Evolutionary conservation across 2,329 filamentous ascomycete species (phyloP).

Genomic region (Aciculosporium take): DNA sequence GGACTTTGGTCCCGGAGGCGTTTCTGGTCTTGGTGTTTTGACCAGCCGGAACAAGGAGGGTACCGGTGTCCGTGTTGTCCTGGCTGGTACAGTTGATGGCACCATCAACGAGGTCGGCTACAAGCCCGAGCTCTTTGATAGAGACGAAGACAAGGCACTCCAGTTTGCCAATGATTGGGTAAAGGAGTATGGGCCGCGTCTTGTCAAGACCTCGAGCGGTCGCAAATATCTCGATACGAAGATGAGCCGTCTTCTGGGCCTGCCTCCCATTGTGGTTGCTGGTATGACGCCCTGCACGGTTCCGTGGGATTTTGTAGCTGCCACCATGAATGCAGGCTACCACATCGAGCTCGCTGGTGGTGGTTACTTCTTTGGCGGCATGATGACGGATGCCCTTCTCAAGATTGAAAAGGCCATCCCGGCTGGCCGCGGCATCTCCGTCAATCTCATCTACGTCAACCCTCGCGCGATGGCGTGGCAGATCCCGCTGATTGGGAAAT

Average conservation of each 20-base stretch:
- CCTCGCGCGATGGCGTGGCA: constrained; percentile 86
- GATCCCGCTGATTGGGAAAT: constrained; percentile 66
- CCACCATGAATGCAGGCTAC: constrained; percentile 91
- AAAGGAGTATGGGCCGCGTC: constrained; percentile 84
- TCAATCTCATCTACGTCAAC: constrained; percentile 87
- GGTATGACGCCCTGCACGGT: constrained; percentile 90
- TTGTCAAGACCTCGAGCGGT: constrained; percentile 79
- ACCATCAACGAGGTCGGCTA: constrained; percentile 86
- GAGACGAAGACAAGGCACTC: constrained; percentile 86
- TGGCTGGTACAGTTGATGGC: constrained; percentile 85
- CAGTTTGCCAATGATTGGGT: constrained; percentile 97
- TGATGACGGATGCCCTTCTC: constrained; percentile 66
- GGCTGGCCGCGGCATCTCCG: constrained; percentile 71
- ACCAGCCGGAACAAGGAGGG: constrained; percentile 99
- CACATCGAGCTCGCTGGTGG: constrained; percentile 83
- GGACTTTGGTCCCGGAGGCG: constrained; percentile 92
- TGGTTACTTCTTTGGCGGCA: constrained; percentile 73
- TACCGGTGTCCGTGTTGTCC: constrained; percentile 88
- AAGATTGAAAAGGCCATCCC: constrained; percentile 80
- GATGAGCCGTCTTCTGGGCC: constrained; percentile 74
- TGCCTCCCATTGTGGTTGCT: constrained; percentile 78
- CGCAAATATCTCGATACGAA: constrained; percentile 93
- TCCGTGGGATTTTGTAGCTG: constrained; percentile 80
- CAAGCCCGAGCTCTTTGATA: constrained; percentile 94
- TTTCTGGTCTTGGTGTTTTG: constrained; percentile 86